Conservation (phyloP, 768 basidiomycete genomes). For the Jaapia argillacea region DNA sequence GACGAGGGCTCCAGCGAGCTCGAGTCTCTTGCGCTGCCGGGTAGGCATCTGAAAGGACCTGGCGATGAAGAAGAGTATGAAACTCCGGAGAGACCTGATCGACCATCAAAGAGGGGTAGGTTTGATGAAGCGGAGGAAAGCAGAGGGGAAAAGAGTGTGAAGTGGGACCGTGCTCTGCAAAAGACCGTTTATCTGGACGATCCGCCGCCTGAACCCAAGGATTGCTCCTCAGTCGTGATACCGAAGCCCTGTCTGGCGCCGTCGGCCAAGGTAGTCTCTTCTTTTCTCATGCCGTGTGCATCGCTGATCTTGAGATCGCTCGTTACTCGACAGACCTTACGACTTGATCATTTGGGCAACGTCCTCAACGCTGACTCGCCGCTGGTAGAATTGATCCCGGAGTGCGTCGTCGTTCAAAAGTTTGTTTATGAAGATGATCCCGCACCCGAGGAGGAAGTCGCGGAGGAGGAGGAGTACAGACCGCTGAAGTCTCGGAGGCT, state of each 20-base stretch:
- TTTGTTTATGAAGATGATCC: constrained; percentile 71
- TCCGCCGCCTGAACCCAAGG: constrained; percentile 39
- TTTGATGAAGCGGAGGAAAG: constrained; percentile 25
- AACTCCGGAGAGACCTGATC: constrained; percentile 43
- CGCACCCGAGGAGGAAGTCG: constrained; percentile 8
- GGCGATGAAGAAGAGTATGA: constrained; percentile 79
- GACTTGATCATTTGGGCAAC: constrained; percentile 67
- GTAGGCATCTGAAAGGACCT: constrained; percentile 49
- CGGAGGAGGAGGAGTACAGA: constrained; percentile 22
- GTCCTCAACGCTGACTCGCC: constrained; percentile 47
- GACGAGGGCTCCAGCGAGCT: constrained; percentile 21
- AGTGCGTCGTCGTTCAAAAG: constrained; percentile 66
- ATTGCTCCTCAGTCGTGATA: constrained; percentile 29
- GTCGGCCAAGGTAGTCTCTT: constrained; percentile 64
- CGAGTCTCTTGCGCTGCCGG: constrained; percentile 17
- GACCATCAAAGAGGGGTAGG: constrained; percentile 29
- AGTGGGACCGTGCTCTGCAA: constrained; percentile 67
- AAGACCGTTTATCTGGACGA: constrained; percentile 56
- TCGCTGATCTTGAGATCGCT: constrained; percentile 3
- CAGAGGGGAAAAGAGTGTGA: constrained; percentile 45
- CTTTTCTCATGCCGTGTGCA: too few species aligned
- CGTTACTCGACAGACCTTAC: constrained; percentile 47
- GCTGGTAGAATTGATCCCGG: constrained; percentile 44
- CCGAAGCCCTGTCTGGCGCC: constrained; percentile 52
- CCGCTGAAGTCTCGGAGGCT: constrained; percentile 16